These are phyloP conservation scores for Annulohypoxylon moriforme DNA, from an alignment of 495 filamentous ascomycete species.

Conservation along the genomic window DNA sequence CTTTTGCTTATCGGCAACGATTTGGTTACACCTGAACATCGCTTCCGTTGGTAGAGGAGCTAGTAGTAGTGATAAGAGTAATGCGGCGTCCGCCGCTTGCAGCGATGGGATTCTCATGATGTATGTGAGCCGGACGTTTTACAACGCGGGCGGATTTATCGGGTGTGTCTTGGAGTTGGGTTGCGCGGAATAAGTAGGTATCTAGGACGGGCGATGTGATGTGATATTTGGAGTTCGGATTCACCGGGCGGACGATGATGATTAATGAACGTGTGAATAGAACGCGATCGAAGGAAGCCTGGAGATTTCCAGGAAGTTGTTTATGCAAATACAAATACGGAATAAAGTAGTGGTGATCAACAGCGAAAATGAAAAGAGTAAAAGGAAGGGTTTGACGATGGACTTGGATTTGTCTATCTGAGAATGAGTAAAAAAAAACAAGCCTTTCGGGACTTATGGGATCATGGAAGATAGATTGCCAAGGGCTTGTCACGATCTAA, in stretches of 20 bases:
- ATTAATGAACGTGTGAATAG: slow-evolving; percentile 17
- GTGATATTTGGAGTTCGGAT: slow-evolving; percentile 12
- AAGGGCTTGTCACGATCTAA: slow-evolving; percentile 18
- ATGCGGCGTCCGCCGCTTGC: slow-evolving; percentile 45
- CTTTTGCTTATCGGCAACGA: slow-evolving; percentile 65
- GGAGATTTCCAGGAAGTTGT: not conserved
- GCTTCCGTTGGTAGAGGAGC: slow-evolving; percentile 60
- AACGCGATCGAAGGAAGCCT: slow-evolving; percentile 11
- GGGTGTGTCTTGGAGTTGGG: slow-evolving; percentile 10
- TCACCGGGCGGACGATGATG: slow-evolving; percentile 15
- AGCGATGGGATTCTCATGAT: slow-evolving; percentile 45
- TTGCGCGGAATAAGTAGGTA: not conserved
- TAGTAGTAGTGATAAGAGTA: slow-evolving; percentile 57
- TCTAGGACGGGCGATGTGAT: not conserved
- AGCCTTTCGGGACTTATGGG: not conserved
- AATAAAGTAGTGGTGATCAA: not conserved
- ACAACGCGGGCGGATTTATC: slow-evolving; percentile 27
- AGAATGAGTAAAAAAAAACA: not conserved
- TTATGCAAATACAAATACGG: not conserved
- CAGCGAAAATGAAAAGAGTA: not conserved
- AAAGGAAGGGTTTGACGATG: not conserved
- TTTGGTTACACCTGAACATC: slow-evolving; percentile 71
- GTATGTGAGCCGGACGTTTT: not conserved
- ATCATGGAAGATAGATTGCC: slow-evolving; percentile 13
- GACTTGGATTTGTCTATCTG: not conserved